A percentile compares a stretch with the other conserved stretches of the same genome.
Evolutionary conservation across 1,284 basidiomycete genomes (phyloP).

Genomic region (Laetiporus sulphureus): DNA sequence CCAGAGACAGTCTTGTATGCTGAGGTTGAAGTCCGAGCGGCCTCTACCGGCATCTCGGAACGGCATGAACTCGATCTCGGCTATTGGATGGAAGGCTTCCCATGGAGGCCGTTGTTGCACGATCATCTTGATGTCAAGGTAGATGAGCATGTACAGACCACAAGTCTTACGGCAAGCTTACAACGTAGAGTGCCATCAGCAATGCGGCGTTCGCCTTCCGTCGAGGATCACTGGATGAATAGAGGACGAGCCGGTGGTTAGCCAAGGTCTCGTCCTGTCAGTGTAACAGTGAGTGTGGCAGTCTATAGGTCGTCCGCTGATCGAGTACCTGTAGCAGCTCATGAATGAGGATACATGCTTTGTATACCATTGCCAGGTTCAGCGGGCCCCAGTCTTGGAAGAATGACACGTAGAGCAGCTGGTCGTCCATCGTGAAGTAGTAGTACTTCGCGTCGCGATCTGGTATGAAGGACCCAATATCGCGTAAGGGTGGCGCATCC

Average conservation of each 20-base stretch:
- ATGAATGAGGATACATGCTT: constrained; percentile 90
- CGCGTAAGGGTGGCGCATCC: constrained; percentile 53
- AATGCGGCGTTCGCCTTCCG: constrained; percentile 92
- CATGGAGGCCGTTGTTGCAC: constrained; percentile 89
- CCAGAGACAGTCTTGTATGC: constrained; percentile 92
- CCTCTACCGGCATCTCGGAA: constrained; percentile 96
- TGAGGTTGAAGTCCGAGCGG: constrained; percentile 88
- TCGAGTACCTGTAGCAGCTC: constrained; percentile 71
- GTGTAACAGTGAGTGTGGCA: background rate
- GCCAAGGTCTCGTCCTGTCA: constrained; percentile 65
- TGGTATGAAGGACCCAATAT: constrained; percentile 52
- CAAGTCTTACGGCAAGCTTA: constrained; percentile 34
- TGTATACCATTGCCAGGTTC: constrained; percentile 89
- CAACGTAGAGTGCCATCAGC: constrained; percentile 86
- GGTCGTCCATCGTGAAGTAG: constrained; percentile 87
- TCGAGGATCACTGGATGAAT: constrained; percentile 80
- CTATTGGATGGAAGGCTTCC: constrained; percentile 91
- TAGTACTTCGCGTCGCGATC: constrained; percentile 71
- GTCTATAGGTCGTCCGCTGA: too few relatives aligned
- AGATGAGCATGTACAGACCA: background rate
- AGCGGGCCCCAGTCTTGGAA: constrained; percentile 94
- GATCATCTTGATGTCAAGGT: constrained; percentile 63
- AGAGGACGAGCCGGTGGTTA: constrained; percentile 77
- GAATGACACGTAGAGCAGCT: constrained; percentile 90
- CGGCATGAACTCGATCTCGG: constrained; percentile 87